A percentile compares a stretch with the other conserved stretches of the same genome.
Conservation (phyloP, 306 rosid genomes). For the Clitoria ternatea region DNA sequence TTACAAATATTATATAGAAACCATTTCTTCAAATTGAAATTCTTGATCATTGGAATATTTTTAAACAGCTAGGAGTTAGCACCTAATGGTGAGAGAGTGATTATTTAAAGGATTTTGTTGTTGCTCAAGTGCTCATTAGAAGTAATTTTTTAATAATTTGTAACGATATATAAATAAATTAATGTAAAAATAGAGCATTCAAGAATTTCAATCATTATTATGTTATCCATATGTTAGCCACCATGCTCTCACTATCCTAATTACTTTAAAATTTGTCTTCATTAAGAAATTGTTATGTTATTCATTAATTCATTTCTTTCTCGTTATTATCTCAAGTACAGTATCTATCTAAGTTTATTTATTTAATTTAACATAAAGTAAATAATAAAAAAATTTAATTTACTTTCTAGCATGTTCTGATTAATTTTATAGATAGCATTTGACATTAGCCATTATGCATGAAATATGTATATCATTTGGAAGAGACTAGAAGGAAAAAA, state of each 20-base stretch:
- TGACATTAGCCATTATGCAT: no score
- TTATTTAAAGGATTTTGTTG: conserved; percentile 23
- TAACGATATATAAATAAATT: conserved; percentile 22
- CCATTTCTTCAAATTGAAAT: conserved; percentile 13
- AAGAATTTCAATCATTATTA: conserved; percentile 32
- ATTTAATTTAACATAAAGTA: not conserved
- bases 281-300: conserved; percentile 24
- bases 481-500: not conserved
- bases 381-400: not conserved
- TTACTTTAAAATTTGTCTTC: conserved; percentile 48
- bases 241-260: conserved; percentile 19
- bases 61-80: conserved; percentile 17
- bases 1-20: no score
- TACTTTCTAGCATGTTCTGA: not conserved
- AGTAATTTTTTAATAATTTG: conserved; percentile 39
- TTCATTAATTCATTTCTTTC: conserved; percentile 1
- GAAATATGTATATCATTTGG: not conserved
- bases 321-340: not conserved
- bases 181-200: conserved; percentile 29
- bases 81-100: conserved; percentile 29
- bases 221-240: conserved; percentile 32
- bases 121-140: conserved; percentile 32
- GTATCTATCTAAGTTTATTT: not conserved
- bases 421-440: not conserved
- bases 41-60: conserved; percentile 21